phyloP scores from a whole-genome alignment of 2,329 filamentous ascomycete species.

The Exserohilum turcica region DNA sequence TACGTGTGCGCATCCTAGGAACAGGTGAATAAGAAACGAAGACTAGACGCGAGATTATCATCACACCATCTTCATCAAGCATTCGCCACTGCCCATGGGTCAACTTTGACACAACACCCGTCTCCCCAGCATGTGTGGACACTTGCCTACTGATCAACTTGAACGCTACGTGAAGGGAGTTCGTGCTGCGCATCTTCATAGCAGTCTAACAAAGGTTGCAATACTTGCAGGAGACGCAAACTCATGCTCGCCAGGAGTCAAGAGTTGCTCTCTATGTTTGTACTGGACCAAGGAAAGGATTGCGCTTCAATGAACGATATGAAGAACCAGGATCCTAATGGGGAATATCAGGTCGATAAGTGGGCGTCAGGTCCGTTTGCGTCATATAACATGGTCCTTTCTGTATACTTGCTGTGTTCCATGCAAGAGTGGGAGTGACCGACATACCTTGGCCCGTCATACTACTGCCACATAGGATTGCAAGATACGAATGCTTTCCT shows the following conservation, averaged over 20 bases:
- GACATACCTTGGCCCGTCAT: background rate
- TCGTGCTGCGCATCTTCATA: background rate
- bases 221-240: background rate
- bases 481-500: background rate
- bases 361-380: background rate
- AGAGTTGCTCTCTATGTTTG: background rate
- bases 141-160: background rate
- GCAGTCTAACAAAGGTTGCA: background rate
- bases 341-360: background rate
- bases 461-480: background rate
- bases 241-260: background rate
- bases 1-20: background rate
- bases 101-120: background rate
- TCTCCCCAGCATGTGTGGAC: background rate
- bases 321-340: background rate
- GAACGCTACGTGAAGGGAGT: background rate
- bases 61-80: background rate
- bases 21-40: background rate
- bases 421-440: background rate
- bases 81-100: background rate
- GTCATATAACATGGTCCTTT: background rate
- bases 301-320: background rate
- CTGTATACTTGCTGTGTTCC: background rate
- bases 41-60: background rate
- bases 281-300: background rate